Conservation (phyloP, 192 early-diverging fungal genomes). For the Chytriomyces sp. region DNA sequence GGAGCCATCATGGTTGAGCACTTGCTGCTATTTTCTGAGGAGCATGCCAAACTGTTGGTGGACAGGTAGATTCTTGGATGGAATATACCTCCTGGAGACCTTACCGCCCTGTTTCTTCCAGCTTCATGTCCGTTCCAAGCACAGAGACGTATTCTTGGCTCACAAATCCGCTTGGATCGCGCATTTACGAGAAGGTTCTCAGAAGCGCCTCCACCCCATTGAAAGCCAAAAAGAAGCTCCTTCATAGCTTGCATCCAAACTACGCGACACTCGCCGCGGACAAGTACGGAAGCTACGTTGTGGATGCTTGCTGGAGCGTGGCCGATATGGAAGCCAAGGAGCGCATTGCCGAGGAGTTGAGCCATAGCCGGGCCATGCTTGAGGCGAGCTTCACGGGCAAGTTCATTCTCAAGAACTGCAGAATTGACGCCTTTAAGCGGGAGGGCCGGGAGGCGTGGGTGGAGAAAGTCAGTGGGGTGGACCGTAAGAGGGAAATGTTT, state of each 20-base stretch:
- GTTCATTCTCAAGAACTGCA: conserved; percentile 77
- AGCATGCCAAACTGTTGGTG: conserved; percentile 58
- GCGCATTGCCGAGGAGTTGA: conserved; percentile 71
- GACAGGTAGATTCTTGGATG: conserved; percentile 35
- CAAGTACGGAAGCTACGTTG: conserved; percentile 76
- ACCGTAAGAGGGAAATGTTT: conserved; percentile 78
- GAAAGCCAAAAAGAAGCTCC: conserved; percentile 69
- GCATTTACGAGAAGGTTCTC: conserved; percentile 72
- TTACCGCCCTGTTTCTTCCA: conserved; percentile 1
- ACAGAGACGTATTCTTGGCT: conserved; percentile 58
- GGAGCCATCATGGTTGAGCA: conserved; percentile 71
- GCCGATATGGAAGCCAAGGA: conserved; percentile 75
- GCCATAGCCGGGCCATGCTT: conserved; percentile 56
- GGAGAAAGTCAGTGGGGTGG: conserved; percentile 68
- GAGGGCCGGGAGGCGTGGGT: conserved; percentile 74
- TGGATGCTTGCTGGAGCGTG: conserved; percentile 76
- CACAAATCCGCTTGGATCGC: conserved; percentile 70
- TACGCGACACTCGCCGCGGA: conserved; percentile 66
- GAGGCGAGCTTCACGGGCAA: conserved; percentile 69
- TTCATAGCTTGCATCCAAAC: conserved; percentile 58
- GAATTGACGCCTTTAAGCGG: conserved; percentile 73
- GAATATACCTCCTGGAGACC: not conserved
- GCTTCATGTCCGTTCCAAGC: conserved; percentile 60
- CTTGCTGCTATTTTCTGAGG: conserved; percentile 62
- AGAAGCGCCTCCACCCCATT: conserved; percentile 53